These are phyloP conservation scores for Bassia scoparia DNA, from an alignment of 148 eudicot species.

Conservation along the genomic window DNA sequence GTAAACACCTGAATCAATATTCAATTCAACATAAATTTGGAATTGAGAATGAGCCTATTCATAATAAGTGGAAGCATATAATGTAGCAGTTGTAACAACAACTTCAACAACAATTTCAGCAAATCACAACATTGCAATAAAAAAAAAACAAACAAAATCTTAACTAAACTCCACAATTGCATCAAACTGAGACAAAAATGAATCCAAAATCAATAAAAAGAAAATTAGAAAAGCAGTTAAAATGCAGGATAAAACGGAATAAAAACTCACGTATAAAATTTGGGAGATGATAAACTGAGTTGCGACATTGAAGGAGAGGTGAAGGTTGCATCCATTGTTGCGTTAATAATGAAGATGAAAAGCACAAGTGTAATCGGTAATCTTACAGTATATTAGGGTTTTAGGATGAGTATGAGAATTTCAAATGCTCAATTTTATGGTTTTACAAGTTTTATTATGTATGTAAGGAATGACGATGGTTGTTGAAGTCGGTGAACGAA, in stretches of 20 bases:
- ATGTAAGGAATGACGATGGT: too few species aligned
- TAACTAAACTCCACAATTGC: background rate
- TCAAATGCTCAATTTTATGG: too few species aligned
- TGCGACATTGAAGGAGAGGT: slow-evolving; percentile 26
- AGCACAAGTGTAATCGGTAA: background rate
- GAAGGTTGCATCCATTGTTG: slow-evolving; percentile 37
- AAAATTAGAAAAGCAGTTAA: background rate
- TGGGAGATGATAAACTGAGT: slow-evolving; percentile 16
- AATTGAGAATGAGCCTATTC: too few species aligned
- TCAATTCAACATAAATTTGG: too few species aligned
- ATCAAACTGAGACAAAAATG: background rate
- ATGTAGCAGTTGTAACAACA: too few species aligned
- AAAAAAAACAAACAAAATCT: background rate
- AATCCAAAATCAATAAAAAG: background rate
- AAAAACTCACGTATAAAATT: slow-evolving; percentile 14
- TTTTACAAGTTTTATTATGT: too few species aligned
- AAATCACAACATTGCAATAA: background rate
- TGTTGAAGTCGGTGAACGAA: too few species aligned
- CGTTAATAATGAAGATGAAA: background rate
- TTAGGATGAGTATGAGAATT: background rate
- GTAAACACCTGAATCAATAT: too few species aligned
- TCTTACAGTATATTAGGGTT: background rate
- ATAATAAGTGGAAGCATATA: too few species aligned
- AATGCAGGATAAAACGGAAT: too few species aligned
- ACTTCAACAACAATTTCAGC: too few species aligned